These are phyloP conservation scores for Eimeria praecox DNA, from an alignment of 169 alveolate species.

Conservation along the genomic window DNA sequence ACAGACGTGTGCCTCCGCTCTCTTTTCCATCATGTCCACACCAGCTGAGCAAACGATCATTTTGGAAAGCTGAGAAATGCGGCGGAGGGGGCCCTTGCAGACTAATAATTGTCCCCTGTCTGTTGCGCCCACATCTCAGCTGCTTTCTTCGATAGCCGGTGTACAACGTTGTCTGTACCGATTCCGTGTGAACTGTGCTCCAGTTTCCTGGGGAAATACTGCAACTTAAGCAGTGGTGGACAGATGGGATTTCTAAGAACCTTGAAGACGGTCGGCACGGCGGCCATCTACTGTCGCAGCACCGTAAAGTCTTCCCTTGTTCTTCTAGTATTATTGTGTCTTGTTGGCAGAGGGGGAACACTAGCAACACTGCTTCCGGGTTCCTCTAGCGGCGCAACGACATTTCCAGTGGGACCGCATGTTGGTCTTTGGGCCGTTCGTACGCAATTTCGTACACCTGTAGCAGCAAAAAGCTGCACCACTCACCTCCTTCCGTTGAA, in stretches of 20 bases:
- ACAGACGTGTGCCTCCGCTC: neutral
- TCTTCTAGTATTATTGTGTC: neutral
- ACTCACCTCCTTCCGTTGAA: neutral
- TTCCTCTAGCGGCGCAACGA: neutral
- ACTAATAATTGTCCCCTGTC: neutral
- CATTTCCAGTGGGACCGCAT: neutral
- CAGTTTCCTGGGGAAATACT: neutral
- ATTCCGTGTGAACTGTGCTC: neutral
- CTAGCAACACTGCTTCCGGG: constrained; percentile 13
- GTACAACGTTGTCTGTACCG: neutral
- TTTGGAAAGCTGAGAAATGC: neutral
- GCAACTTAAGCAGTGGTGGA: neutral
- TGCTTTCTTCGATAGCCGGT: neutral
- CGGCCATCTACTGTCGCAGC: neutral
- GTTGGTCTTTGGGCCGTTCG: neutral
- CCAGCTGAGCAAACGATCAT: neutral
- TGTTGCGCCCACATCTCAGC: neutral
- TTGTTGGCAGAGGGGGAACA: neutral
- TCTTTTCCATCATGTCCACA: neutral
- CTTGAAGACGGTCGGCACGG: neutral
- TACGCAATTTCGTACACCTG: neutral
- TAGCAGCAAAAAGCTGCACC: neutral
- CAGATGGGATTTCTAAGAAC: constrained; percentile 7
- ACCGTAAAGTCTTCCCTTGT: neutral
- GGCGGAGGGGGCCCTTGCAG: neutral